phyloP scores from a whole-genome alignment of 2,329 filamentous ascomycete genomes.

The Metarhizium album region DNA sequence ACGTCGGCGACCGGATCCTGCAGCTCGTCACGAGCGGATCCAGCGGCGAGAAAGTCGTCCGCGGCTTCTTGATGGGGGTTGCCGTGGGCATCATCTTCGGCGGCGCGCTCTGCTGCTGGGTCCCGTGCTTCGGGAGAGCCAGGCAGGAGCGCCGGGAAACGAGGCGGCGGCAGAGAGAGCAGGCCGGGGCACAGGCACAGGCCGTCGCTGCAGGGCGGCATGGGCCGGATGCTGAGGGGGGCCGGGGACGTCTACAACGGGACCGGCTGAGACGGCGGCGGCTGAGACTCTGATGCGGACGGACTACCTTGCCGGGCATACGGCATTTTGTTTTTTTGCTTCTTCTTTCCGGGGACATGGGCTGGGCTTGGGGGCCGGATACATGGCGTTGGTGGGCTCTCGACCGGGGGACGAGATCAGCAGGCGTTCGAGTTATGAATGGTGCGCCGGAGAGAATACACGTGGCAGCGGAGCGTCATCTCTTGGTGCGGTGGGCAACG shows the following conservation, averaged over 20 bases:
- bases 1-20: constrained; percentile 18
- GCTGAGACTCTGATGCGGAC: too few relatives aligned
- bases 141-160: constrained; percentile 4
- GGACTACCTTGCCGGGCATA: too few relatives aligned
- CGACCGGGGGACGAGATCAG: neutral
- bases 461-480: neutral
- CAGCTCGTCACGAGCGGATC: constrained; percentile 19
- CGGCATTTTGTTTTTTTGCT: too few relatives aligned
- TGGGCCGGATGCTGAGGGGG: neutral
- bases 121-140: constrained; percentile 18
- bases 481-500: too few relatives aligned
- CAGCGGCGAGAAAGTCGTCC: constrained; percentile 21
- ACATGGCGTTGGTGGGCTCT: neutral
- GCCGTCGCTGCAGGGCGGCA: neutral
- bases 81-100: constrained; percentile 21
- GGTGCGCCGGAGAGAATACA: neutral
- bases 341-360: neutral
- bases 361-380: neutral
- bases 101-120: constrained; percentile 23
- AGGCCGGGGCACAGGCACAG: neutral
- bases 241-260: neutral
- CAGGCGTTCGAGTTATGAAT: too few relatives aligned
- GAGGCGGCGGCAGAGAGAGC: neutral
- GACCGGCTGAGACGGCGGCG: neutral
- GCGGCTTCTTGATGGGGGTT: constrained; percentile 23